Evolutionary conservation across 2,329 filamentous ascomycete genomes (phyloP).

Genomic region (Trichoderma arundinaceum): DNA sequence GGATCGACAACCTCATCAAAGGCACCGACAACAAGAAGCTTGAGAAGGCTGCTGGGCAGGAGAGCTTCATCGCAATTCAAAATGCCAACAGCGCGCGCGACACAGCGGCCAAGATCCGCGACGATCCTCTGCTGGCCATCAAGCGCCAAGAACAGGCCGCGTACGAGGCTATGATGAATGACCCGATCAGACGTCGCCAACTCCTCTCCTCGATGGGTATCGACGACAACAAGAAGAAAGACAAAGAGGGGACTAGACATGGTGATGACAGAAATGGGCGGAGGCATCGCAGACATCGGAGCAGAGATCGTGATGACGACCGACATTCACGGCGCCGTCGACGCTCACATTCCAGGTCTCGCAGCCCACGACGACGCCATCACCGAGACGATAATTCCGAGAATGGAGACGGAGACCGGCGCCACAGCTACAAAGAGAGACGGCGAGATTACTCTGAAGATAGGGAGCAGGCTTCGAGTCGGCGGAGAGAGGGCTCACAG

Average conservation of each 20-base stretch:
- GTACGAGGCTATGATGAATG: slow-evolving; percentile 80
- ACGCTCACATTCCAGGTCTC: slow-evolving; percentile 54
- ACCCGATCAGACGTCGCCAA: slow-evolving; percentile 70
- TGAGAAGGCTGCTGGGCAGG: slow-evolving; percentile 72
- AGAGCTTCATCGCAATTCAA: slow-evolving; percentile 65
- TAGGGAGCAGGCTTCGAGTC: slow-evolving; percentile 35
- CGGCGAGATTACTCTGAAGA: slow-evolving; percentile 25
- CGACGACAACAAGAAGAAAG: slow-evolving; percentile 53
- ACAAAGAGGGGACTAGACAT: slow-evolving; percentile 29
- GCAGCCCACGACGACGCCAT: slow-evolving; percentile 47
- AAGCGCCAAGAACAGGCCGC: slow-evolving; percentile 88
- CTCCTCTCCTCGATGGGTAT: slow-evolving; percentile 69
- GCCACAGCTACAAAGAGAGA: slow-evolving; percentile 29
- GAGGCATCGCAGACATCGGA: slow-evolving; percentile 53
- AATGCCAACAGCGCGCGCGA: slow-evolving; percentile 78
- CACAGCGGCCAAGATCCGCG: slow-evolving; percentile 82
- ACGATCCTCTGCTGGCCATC: slow-evolving; percentile 91
- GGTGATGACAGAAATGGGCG: slow-evolving; percentile 45
- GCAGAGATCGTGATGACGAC: slow-evolving; percentile 45
- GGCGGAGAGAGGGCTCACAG: slow-evolving; percentile 34
- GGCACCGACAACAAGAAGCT: slow-evolving; percentile 80
- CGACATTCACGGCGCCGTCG: slow-evolving; percentile 46
- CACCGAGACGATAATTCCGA: slow-evolving; percentile 38
- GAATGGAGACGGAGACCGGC: slow-evolving; percentile 43
- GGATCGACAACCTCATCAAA: slow-evolving; percentile 82